These are phyloP conservation scores for Fusarium luffae DNA, from an alignment of 2,329 filamentous ascomycete species.

Conservation along the genomic window DNA sequence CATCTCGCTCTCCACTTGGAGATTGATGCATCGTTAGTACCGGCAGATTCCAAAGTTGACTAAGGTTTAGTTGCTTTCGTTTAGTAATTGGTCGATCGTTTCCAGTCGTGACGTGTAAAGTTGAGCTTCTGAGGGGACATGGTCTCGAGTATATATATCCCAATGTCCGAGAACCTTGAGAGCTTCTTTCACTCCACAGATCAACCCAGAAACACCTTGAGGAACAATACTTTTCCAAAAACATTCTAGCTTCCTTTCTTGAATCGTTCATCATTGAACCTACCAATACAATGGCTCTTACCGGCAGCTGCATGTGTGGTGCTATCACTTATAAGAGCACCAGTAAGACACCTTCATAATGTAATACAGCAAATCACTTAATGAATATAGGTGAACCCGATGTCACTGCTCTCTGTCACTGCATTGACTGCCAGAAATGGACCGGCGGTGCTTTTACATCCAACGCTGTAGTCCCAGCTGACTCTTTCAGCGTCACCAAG, in stretches of 20 bases:
- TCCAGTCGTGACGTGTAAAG: conserved; percentile 8
- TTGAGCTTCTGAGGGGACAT: background rate
- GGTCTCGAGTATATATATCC: conserved; percentile 35
- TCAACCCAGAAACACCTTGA: conserved; percentile 33
- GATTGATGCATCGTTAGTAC: background rate
- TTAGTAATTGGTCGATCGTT: background rate
- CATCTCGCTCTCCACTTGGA: conserved; percentile 7
- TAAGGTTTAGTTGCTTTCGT: conserved; percentile 6
- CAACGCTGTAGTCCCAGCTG: conserved; percentile 62
- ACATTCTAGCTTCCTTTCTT: conserved; percentile 12
- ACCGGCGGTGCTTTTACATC: conserved; percentile 65
- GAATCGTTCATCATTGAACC: background rate
- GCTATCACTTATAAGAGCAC: conserved; percentile 50
- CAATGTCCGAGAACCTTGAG: conserved; percentile 39
- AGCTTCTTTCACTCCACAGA: conserved; percentile 26
- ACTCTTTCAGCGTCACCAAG: conserved; percentile 60
- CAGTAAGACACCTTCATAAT: conserved; percentile 40
- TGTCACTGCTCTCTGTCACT: conserved; percentile 62
- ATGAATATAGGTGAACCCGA: conserved; percentile 52
- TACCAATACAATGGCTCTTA: conserved; percentile 35
- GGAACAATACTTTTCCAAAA: conserved; percentile 14
- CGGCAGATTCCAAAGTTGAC: conserved; percentile 19
- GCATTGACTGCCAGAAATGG: conserved; percentile 66
- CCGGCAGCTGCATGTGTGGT: conserved; percentile 53
- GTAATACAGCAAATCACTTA: background rate